Evolutionary conservation across 306 rosid genomes (phyloP).

Genomic region (Herpetospermum pedunculosum): DNA sequence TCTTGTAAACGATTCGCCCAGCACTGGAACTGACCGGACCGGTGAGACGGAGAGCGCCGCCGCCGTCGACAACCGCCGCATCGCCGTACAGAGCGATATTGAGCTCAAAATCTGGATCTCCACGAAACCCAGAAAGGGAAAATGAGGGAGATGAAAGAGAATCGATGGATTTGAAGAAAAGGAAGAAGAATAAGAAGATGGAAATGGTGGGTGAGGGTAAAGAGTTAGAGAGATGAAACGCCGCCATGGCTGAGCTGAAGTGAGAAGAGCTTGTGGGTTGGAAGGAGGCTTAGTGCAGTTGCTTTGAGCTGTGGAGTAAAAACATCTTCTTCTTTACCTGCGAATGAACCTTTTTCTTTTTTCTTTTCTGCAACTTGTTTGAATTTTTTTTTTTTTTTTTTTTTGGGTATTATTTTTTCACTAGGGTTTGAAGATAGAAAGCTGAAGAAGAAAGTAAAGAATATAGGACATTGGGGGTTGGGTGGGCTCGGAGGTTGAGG

Average conservation of each 20-base stretch:
- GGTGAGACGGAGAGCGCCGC: slow-evolving; percentile 47
- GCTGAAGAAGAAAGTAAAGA: slow-evolving; percentile 54
- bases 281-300: slow-evolving; percentile 2
- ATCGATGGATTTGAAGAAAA: slow-evolving; percentile 35
- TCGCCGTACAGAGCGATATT: slow-evolving; percentile 47
- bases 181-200: slow-evolving; percentile 18
- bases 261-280: slow-evolving; percentile 34
- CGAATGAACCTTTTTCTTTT: background rate
- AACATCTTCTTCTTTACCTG: slow-evolving; percentile 28
- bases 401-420: slow-evolving; percentile 13
- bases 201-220: slow-evolving; percentile 16
- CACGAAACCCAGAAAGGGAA: slow-evolving; percentile 42
- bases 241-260: slow-evolving; percentile 44
- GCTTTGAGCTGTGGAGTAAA: slow-evolving; percentile 26
- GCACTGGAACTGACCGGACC: slow-evolving; percentile 25
- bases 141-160: slow-evolving; percentile 36
- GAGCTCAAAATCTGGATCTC: slow-evolving; percentile 42
- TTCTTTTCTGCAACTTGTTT: background rate
- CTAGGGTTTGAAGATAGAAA: slow-evolving; percentile 56
- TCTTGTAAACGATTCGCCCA: slow-evolving; percentile 53
- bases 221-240: slow-evolving; percentile 23
- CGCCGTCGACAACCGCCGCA: slow-evolving; percentile 46
- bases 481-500: slow-evolving; percentile 58
- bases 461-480: slow-evolving; percentile 19
- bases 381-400: background rate